Evolutionary conservation across 2,329 filamentous ascomycete species (phyloP).

Genomic region (Colletotrichum falcatum): DNA sequence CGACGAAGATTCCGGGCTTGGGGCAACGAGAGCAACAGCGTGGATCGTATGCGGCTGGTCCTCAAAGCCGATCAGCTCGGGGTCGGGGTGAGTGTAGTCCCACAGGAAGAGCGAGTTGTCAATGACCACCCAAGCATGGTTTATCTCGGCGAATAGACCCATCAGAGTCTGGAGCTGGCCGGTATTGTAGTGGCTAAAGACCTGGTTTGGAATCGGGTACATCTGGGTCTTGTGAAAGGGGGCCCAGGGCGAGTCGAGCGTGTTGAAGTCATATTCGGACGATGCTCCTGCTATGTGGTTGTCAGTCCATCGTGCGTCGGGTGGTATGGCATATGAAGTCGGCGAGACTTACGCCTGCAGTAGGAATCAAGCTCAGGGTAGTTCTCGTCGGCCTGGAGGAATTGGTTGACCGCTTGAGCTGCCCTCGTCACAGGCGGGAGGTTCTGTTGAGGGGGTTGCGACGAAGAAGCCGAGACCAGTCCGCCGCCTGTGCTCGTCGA

Average conservation of each 20-base stretch:
- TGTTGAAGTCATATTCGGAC: slow-evolving; percentile 88
- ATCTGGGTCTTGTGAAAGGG: slow-evolving; percentile 90
- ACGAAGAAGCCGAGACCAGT: slow-evolving; percentile 50
- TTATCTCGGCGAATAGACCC: slow-evolving; percentile 94
- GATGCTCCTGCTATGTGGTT: slow-evolving; percentile 82
- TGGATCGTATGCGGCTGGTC: slow-evolving; percentile 90
- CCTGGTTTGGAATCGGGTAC: slow-evolving; percentile 90
- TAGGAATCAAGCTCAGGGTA: slow-evolving; percentile 93
- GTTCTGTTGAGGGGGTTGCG: slow-evolving; percentile 59
- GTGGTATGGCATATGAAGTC: not conserved
- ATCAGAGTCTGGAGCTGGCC: slow-evolving; percentile 91
- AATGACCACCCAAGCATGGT: slow-evolving; percentile 95
- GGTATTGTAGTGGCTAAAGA: slow-evolving; percentile 92
- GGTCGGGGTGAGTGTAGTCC: slow-evolving; percentile 96
- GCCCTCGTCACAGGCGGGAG: slow-evolving; percentile 82
- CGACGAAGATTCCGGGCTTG: slow-evolving; percentile 87
- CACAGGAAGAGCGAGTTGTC: slow-evolving; percentile 97
- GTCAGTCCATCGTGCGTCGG: slow-evolving; percentile 43
- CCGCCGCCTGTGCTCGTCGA: slow-evolving; percentile 46
- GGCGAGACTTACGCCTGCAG: slow-evolving; percentile 77
- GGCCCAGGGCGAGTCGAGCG: slow-evolving; percentile 77
- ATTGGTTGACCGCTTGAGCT: slow-evolving; percentile 84
- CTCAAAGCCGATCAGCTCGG: slow-evolving; percentile 91
- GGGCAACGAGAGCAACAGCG: slow-evolving; percentile 90
- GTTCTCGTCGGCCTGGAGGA: slow-evolving; percentile 78